Conservation (phyloP, 2,329 filamentous ascomycete species). For the Colletotrichum sp. region DNA sequence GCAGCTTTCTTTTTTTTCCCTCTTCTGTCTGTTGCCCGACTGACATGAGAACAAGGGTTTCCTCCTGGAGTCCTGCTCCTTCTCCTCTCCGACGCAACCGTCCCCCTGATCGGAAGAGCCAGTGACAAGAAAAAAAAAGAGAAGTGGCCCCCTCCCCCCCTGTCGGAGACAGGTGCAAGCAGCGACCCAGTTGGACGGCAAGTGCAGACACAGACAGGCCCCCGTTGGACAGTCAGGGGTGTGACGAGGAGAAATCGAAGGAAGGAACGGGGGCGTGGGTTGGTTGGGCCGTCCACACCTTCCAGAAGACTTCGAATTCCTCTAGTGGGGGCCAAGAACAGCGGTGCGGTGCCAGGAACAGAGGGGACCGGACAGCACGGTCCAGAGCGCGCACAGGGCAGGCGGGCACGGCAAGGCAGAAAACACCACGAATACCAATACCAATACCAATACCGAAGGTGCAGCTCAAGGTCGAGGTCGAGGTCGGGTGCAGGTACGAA, state of each 20-base stretch:
- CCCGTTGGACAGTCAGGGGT: background rate
- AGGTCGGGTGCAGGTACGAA: background rate
- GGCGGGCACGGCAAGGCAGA: background rate
- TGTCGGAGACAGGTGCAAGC: background rate
- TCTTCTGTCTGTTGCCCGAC: background rate
- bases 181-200: conserved; percentile 4
- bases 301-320: conserved; percentile 16
- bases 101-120: background rate
- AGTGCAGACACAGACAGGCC: background rate
- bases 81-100: background rate
- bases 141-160: background rate
- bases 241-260: background rate
- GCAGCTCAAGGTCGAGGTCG: too few relatives aligned
- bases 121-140: background rate
- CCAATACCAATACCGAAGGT: background rate
- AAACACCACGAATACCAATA: background rate
- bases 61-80: background rate
- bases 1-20: background rate
- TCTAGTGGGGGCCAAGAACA: background rate
- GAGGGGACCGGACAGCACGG: background rate
- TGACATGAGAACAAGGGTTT: background rate
- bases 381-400: background rate
- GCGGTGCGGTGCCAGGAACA: background rate
- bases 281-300: conserved; percentile 2
- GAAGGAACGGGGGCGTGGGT: background rate